Conservation (phyloP, 1,139 yeast genomes). For the Arxiozyma heterogenica region DNA sequence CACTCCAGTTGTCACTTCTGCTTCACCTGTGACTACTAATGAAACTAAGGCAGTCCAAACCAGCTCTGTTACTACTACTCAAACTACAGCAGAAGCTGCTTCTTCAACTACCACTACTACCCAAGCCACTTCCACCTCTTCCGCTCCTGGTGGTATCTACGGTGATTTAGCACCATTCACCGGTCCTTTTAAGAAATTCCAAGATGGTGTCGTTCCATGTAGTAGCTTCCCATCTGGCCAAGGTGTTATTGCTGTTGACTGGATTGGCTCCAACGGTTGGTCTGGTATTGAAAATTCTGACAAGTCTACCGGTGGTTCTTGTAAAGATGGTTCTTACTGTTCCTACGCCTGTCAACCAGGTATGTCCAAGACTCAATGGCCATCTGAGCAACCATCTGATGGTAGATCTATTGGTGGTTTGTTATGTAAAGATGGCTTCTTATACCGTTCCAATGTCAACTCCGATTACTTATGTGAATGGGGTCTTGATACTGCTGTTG, state of each 20-base stretch:
- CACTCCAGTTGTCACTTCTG: neutral
- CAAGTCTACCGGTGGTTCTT: slow-evolving; percentile 52
- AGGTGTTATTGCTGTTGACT: slow-evolving; percentile 57
- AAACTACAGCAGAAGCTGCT: slow-evolving; percentile 25
- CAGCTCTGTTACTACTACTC: slow-evolving; percentile 16
- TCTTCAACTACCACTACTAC: slow-evolving; percentile 27
- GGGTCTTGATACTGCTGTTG: slow-evolving; percentile 58
- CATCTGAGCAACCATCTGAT: slow-evolving; percentile 55
- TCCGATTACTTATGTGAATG: slow-evolving; percentile 63
- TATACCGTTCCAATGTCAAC: slow-evolving; percentile 57
- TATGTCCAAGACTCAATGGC: slow-evolving; percentile 89
- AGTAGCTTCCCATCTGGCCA: slow-evolving; percentile 57
- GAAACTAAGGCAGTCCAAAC: slow-evolving; percentile 12
- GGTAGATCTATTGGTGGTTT: slow-evolving; percentile 81
- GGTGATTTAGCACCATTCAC: slow-evolving; percentile 52
- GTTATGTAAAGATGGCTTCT: slow-evolving; percentile 56
- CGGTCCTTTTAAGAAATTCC: slow-evolving; percentile 45
- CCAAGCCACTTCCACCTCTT: slow-evolving; percentile 31
- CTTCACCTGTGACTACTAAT: neutral
- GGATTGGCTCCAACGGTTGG: slow-evolving; percentile 63
- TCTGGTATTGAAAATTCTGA: slow-evolving; percentile 60
- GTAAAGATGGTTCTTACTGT: slow-evolving; percentile 70
- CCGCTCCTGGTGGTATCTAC: slow-evolving; percentile 33
- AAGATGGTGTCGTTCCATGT: slow-evolving; percentile 59
- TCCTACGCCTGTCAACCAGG: slow-evolving; percentile 85